phyloP scores from a whole-genome alignment of 495 filamentous ascomycete genomes.

The Talaromyces ruber region DNA sequence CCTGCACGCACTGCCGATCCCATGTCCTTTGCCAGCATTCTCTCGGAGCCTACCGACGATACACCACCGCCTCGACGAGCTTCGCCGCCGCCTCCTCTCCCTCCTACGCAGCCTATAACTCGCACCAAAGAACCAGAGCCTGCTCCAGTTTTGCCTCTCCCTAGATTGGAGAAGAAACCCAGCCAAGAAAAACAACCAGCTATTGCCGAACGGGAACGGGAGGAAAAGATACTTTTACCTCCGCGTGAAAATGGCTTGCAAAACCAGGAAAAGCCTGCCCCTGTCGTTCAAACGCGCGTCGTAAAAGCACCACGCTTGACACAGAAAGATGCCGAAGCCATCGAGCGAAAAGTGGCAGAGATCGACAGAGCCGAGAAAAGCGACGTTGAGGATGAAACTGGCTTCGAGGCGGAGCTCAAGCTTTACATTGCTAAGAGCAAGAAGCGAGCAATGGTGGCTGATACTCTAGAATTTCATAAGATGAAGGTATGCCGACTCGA shows the following conservation, averaged over 20 bases:
- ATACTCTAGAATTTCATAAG: slow-evolving; percentile 45
- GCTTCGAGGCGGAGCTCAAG: slow-evolving; percentile 49
- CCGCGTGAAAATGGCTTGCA: neutral
- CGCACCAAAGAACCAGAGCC: slow-evolving; percentile 18
- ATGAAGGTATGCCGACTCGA: slow-evolving; percentile 39
- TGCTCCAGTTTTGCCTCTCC: slow-evolving; percentile 15
- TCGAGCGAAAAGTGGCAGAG: slow-evolving; percentile 53
- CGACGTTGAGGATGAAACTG: slow-evolving; percentile 51
- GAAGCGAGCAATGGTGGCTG: slow-evolving; percentile 56
- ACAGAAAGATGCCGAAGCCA: slow-evolving; percentile 58
- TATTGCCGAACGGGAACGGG: slow-evolving; percentile 33
- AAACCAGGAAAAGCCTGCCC: neutral
- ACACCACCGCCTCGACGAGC: slow-evolving; percentile 38
- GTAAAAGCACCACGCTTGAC: slow-evolving; percentile 41
- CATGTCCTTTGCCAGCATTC: slow-evolving; percentile 88
- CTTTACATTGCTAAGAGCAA: slow-evolving; percentile 42
- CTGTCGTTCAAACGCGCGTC: slow-evolving; percentile 7
- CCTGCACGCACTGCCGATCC: slow-evolving; percentile 64
- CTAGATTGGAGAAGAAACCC: slow-evolving; percentile 23
- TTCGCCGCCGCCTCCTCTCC: slow-evolving; percentile 22
- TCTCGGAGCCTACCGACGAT: slow-evolving; percentile 61
- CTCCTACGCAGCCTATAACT: slow-evolving; percentile 13
- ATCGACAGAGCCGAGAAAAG: slow-evolving; percentile 61
- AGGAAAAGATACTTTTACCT: slow-evolving; percentile 12
- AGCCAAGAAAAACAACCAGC: slow-evolving; percentile 20